Evolutionary conservation across 164 flowering plant genomes (phyloP), one percentile per base, ranked within the genome.

Genomic region (Chimonanthus praecox): DNA sequence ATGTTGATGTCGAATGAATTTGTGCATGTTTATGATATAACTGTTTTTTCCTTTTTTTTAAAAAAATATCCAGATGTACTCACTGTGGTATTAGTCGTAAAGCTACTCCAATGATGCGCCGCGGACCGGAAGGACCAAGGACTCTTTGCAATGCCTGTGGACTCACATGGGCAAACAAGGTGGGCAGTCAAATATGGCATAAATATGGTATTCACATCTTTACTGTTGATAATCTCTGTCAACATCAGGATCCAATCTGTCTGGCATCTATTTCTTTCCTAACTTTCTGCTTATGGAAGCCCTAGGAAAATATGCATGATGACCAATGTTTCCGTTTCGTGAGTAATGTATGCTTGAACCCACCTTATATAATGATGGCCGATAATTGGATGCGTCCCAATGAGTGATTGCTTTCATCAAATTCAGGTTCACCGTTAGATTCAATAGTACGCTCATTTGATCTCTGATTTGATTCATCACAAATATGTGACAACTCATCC

Each of bases 101-200:
- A 64, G 58, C 79, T 33, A 76, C 79, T 60, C 80, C 76, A 11
- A 77, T 77, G 76, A 73, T 77, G 80, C 76, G 80, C 7, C 76
- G 80, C 21, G 80, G 80, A 15, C 80, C 76, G n/a, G 73, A 71
- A 21, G 76, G 76, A 11, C 76, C 77, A n/a, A 69, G 76, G 60
- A 73, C 73, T 10, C 69, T 73, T 21, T 78, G 80, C 74, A 78
- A 77, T 77, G 79, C 79, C 46, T 77, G 79, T 69, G 79, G 79
- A 8, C 76, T 77, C 20, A 77, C 58, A 76, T 77, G 79, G 79
- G 79, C 79, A 58, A 77, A 77, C 20, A 77, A 77, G 76, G 79
- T 72, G 11, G 7, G 70, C 33, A 33, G 33, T 33, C 33, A 0
- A 33, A 33, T 33, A 33, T 33, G 33, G 33, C 33, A 33, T 33